These are phyloP conservation scores for Sugiyamaella paludigena DNA, from an alignment of 1,139 yeast species.

Conservation along the genomic window DNA sequence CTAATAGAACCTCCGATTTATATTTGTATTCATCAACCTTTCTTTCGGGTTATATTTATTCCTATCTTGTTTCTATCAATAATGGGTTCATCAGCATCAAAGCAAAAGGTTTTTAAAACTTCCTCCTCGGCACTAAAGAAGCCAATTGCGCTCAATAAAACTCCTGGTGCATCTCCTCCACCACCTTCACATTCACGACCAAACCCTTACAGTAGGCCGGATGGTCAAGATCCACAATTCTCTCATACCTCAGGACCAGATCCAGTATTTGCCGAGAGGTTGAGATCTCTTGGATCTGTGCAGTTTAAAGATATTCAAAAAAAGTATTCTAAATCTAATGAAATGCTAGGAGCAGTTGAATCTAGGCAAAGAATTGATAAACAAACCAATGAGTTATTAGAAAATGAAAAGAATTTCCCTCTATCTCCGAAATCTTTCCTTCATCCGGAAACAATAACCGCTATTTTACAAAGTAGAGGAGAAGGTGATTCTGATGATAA, in stretches of 20 bases:
- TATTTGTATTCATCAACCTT: no score
- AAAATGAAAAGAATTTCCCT: slow-evolving; percentile 1
- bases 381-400: slow-evolving; percentile 1
- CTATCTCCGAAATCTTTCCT: slow-evolving; percentile 1
- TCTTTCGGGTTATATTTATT: no score
- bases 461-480: slow-evolving; percentile 14
- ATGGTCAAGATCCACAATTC: slow-evolving; percentile 14
- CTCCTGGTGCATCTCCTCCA: neutral
- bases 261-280: slow-evolving; percentile 17
- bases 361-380: slow-evolving; percentile 10
- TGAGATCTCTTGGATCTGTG: slow-evolving; percentile 16
- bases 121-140: slow-evolving; percentile 7
- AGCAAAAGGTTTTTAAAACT: slow-evolving; percentile 8
- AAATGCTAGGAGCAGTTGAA: slow-evolving; percentile 18
- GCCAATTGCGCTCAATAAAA: slow-evolving; percentile 13
- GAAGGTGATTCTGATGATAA: slow-evolving; percentile 13
- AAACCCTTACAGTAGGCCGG: slow-evolving; percentile 6
- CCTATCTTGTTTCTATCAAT: neutral
- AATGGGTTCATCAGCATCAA: slow-evolving; percentile 18
- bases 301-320: slow-evolving; percentile 11
- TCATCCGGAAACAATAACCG: slow-evolving; percentile 16
- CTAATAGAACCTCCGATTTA: no score
- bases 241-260: slow-evolving; percentile 6
- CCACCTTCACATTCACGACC: slow-evolving; percentile 3
- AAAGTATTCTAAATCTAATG: slow-evolving; percentile 10